phyloP scores from a whole-genome alignment of 2,329 filamentous ascomycete species.

The Pyrenophora tritici-repentis region DNA sequence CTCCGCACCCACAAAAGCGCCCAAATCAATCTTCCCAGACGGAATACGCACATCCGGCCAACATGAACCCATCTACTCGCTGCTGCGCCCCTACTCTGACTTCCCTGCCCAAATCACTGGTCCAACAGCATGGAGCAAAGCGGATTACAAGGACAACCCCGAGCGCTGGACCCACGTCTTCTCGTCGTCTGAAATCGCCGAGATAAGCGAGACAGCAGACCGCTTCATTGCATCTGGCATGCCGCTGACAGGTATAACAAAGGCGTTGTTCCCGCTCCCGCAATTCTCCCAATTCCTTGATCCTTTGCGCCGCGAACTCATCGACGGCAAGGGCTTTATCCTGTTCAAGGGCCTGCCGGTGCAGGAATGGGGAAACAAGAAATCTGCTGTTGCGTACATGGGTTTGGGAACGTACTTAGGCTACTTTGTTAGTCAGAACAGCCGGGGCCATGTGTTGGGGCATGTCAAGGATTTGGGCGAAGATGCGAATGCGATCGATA shows the following conservation, averaged over 20 bases:
- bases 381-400: constrained; percentile 77
- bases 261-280: constrained; percentile 67
- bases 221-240: constrained; percentile 67
- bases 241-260: constrained; percentile 72
- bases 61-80: constrained; percentile 69
- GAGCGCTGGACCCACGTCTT: constrained; percentile 77
- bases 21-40: constrained; percentile 63
- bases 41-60: constrained; percentile 73
- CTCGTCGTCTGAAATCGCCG: constrained; percentile 66
- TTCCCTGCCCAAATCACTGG: constrained; percentile 75
- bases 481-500: constrained; percentile 79
- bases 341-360: constrained; percentile 87
- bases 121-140: constrained; percentile 72
- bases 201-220: constrained; percentile 70
- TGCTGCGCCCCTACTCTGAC: constrained; percentile 67
- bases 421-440: constrained; percentile 87
- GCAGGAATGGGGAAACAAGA: constrained; percentile 73
- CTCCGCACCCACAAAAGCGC: constrained; percentile 39
- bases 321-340: constrained; percentile 88
- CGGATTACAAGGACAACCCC: constrained; percentile 66
- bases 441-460: constrained; percentile 80
- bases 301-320: constrained; percentile 65
- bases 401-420: constrained; percentile 82
- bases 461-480: constrained; percentile 90
- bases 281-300: constrained; percentile 59